Conservation (phyloP, 441 rosid species). For the Pelargonium exstipulatum region DNA sequence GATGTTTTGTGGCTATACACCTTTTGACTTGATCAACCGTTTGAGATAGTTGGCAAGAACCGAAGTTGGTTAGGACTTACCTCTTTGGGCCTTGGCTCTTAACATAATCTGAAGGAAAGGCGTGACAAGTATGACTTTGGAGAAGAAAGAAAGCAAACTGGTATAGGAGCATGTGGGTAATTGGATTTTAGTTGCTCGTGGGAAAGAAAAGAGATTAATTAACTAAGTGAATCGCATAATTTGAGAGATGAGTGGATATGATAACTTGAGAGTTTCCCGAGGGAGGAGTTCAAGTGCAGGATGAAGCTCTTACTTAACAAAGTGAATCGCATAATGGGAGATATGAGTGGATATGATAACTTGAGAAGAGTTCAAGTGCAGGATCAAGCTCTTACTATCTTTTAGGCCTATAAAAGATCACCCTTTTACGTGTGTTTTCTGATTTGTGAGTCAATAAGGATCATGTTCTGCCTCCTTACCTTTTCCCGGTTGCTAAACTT, state of each 20-base stretch:
- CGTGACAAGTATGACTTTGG: neutral
- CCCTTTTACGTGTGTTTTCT: no score
- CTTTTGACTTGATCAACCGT: no score
- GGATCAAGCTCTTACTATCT: no score
- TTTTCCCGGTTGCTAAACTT: neutral
- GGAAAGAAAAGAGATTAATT: neutral
- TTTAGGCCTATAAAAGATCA: no score
- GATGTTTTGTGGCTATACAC: no score
- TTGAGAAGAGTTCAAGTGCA: no score
- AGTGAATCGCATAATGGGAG: no score
- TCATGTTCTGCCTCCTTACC: neutral
- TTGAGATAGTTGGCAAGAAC: neutral
- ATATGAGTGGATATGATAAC: no score
- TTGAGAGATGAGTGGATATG: neutral
- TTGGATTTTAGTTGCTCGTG: neutral
- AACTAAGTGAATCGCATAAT: neutral
- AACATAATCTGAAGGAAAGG: neutral
- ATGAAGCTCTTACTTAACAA: no score
- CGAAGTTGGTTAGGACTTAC: neutral
- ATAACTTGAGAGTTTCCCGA: neutral
- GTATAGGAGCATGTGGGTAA: neutral
- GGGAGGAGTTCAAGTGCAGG: neutral
- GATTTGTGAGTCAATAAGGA: neutral
- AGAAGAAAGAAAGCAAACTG: neutral
- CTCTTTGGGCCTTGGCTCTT: neutral